A percentile compares a stretch with the other conserved stretches of the same genome.
These are phyloP conservation scores for Cordyceps cicadae DNA, from an alignment of 2,329 filamentous ascomycete genomes.

Conservation along the genomic window DNA sequence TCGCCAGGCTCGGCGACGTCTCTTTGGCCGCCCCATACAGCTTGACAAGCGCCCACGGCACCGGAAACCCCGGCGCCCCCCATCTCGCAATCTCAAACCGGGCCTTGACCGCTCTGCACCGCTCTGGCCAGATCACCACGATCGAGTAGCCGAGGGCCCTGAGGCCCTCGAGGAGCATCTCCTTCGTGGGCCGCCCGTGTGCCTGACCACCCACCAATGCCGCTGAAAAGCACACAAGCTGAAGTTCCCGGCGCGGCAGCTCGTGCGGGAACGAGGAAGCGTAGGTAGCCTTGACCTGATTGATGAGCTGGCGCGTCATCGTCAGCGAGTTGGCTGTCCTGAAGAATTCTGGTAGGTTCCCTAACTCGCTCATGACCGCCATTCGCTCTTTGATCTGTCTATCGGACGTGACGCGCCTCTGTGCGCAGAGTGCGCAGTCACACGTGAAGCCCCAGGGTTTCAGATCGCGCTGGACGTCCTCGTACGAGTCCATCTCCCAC, in stretches of 20 bases:
- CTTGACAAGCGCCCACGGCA: neutral
- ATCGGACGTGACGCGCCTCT: slow-evolving; percentile 17
- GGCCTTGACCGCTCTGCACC: neutral
- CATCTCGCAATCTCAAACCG: slow-evolving; percentile 3
- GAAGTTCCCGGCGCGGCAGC: neutral
- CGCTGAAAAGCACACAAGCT: neutral
- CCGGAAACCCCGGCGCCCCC: neutral
- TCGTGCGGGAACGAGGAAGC: neutral
- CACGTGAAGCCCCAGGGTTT: slow-evolving; percentile 34
- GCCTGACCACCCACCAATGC: neutral
- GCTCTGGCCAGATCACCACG: neutral
- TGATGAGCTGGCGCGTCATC: neutral
- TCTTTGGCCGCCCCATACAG: slow-evolving; percentile 13
- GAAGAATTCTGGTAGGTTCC: neutral
- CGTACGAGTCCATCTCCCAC: slow-evolving; percentile 16
- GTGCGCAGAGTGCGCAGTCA: slow-evolving; percentile 30
- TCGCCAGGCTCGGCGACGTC: slow-evolving; percentile 8
- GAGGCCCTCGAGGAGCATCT: slow-evolving; percentile 13
- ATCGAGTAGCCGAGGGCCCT: slow-evolving; percentile 3
- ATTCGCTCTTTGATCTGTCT: slow-evolving; percentile 14
- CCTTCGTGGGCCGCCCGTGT: slow-evolving; percentile 1
- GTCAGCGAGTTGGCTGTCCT: neutral
- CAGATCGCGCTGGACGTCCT: slow-evolving; percentile 24
- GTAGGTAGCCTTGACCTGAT: neutral
- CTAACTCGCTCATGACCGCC: neutral